These are phyloP conservation scores for Thozetella sp. DNA, from an alignment of 495 filamentous ascomycete species.

Conservation along the genomic window DNA sequence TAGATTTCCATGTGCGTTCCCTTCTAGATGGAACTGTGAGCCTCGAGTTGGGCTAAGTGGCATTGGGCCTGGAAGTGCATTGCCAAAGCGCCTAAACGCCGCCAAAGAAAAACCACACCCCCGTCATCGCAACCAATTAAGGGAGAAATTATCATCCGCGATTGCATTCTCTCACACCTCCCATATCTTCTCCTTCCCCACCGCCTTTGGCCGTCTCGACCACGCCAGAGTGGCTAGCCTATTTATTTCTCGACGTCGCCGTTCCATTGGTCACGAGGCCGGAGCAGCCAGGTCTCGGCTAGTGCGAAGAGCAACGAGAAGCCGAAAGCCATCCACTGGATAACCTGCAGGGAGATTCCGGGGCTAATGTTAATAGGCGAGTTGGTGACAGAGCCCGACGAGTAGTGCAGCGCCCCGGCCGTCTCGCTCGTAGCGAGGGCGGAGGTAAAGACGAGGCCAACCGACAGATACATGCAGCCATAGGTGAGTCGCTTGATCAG, in stretches of 20 bases:
- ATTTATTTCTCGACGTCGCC: neutral
- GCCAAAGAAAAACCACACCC: too few species aligned
- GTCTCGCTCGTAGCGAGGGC: conserved; percentile 25
- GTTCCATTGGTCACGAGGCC: neutral
- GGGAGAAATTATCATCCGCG: too few species aligned
- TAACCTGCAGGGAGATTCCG: conserved; percentile 26
- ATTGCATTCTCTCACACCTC: neutral
- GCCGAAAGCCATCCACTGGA: conserved; percentile 34
- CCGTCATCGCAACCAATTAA: too few species aligned
- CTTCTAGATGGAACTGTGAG: too few species aligned
- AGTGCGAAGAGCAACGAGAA: conserved; percentile 22
- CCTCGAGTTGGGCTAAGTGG: too few species aligned
- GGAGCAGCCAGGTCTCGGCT: conserved; percentile 5
- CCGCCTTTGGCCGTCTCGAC: neutral
- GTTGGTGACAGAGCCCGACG: conserved; percentile 9
- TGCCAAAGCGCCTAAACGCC: too few species aligned
- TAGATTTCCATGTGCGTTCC: too few species aligned
- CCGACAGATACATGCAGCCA: conserved; percentile 17
- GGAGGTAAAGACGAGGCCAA: conserved; percentile 18
- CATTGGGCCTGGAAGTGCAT: too few species aligned
- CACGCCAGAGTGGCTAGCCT: too few species aligned
- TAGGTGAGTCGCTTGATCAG: conserved; percentile 22
- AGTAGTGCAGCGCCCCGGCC: conserved; percentile 16
- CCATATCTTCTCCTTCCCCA: neutral
- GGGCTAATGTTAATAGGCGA: conserved; percentile 16